Base-by-base conservation (phyloP, 306 rosid genomes). In the Citrullus colocynthis region DNA sequence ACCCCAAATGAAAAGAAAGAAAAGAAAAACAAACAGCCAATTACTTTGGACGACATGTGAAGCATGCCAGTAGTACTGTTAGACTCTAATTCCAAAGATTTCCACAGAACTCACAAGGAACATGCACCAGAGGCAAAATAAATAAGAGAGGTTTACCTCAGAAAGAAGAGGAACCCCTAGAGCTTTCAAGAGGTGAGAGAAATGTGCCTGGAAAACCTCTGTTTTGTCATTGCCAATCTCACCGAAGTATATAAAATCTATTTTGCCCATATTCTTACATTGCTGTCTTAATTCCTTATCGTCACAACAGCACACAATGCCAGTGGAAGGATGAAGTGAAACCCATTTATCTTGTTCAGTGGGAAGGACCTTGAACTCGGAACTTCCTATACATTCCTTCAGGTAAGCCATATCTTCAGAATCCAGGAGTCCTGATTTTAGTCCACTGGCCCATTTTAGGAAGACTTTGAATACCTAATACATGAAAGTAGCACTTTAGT, bases 271-370 rank as follows among this genome's bases (percentile, higher is more conserved):
- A 81, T 92, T 81, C 86, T 89, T 88, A 82, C 92, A 92, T 80
- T 92, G 90, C 74, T 87, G 85, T 83, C 74, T 84, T 67, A 94
- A 86, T 78, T 75, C 84, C 80, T 74, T 80, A 82, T 92, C 90
- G 84, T 94, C 96, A 85, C 90, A 87, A 93, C 93, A 94, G 85
- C 97, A 94, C 83, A 91, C 86, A 54, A 90, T 88, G 82, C 96
- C 96, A 78, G 85, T 88, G 60, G 90, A 90, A 82, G 93, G 91
- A 82, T 92, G 96, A 77, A 94, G 84, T 20, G 98, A 94, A 65
- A 88, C 97, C 98, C 98, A 94, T 85, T 79, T 92, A 85, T 94
- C 96, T 78, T 88, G 96, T 73, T 82, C 84, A 57, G 98, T 90
- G 39, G 98, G 98, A 85, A 94, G 98, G 83, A 94, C 89, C 4